These are phyloP conservation scores for Chenopodium formosanum DNA, from an alignment of 148 eudicot genomes.

Conservation along the genomic window DNA sequence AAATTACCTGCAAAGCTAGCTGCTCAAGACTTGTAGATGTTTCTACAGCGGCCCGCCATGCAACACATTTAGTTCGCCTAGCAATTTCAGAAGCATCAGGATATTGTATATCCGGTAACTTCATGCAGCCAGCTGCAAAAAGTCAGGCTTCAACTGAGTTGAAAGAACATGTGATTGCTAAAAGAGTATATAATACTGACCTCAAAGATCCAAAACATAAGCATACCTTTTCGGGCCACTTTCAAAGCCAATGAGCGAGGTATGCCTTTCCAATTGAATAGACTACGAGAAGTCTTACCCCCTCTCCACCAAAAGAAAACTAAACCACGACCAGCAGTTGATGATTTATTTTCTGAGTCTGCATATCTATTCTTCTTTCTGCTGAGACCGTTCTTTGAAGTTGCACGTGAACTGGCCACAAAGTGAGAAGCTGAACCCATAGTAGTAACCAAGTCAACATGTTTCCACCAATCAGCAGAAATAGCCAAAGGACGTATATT, in stretches of 20 bases:
- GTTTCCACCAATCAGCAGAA: conserved; percentile 77
- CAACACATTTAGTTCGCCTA: conserved; percentile 58
- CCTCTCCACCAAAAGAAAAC: conserved; percentile 95
- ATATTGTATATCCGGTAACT: conserved; percentile 70
- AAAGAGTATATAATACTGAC: neutral
- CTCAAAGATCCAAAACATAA: conserved; percentile 6
- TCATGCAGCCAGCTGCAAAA: conserved; percentile 65
- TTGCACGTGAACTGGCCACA: conserved; percentile 48
- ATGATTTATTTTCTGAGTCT: conserved; percentile 41
- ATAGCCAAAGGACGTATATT: conserved; percentile 63
- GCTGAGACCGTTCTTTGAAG: conserved; percentile 48
- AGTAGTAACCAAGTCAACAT: conserved; percentile 63
- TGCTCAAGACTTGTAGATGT: conserved; percentile 61
- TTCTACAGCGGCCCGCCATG: conserved; percentile 89
- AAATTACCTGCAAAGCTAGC: conserved; percentile 86
- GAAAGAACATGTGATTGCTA: conserved; percentile 8
- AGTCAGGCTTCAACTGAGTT: conserved; percentile 21
- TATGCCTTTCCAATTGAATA: conserved; percentile 80
- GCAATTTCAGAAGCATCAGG: conserved; percentile 65
- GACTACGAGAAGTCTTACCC: conserved; percentile 70
- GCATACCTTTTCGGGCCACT: conserved; percentile 88
- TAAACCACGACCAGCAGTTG: conserved; percentile 54
- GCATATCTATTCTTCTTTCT: conserved; percentile 48
- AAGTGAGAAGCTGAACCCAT: conserved; percentile 81
- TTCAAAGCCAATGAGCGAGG: conserved; percentile 67